phyloP scores from a whole-genome alignment of 805 yeast species.

The Tetrapisispora namnaoensis region DNA sequence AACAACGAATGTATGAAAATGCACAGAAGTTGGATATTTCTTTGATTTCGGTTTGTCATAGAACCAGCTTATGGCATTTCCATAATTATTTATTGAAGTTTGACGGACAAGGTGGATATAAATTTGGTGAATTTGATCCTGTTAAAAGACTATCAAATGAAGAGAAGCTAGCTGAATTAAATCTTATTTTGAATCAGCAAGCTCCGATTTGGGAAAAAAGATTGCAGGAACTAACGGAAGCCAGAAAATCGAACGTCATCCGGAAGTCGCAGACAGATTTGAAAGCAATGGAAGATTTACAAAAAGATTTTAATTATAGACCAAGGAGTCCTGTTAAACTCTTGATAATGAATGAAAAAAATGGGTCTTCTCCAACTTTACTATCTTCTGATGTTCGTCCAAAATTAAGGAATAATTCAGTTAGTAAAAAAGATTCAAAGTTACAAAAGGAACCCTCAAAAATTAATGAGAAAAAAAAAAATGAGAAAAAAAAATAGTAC shows the following conservation, averaged over 20 bases:
- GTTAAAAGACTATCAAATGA: conserved; percentile 62
- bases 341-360: neutral
- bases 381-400: neutral
- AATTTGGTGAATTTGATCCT: conserved; percentile 58
- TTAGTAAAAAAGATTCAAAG: neutral
- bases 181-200: conserved; percentile 54
- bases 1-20: conserved; percentile 75
- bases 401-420: neutral
- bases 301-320: neutral
- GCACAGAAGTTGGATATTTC: conserved; percentile 76
- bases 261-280: conserved; percentile 26
- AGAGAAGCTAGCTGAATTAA: conserved; percentile 64
- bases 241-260: conserved; percentile 30
- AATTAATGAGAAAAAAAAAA: neutral
- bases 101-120: conserved; percentile 71
- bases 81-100: conserved; percentile 76
- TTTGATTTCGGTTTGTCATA: conserved; percentile 80
- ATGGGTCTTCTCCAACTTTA: neutral
- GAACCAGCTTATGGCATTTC: conserved; percentile 88
- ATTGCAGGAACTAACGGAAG: conserved; percentile 52
- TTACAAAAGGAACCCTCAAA: neutral
- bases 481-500: neutral
- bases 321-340: conserved; percentile 1
- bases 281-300: conserved; percentile 1
- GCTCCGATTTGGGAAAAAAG: conserved; percentile 59